Evolutionary conservation across 257 asterid species (phyloP).

Genomic region (Nicotiana paniculata): DNA sequence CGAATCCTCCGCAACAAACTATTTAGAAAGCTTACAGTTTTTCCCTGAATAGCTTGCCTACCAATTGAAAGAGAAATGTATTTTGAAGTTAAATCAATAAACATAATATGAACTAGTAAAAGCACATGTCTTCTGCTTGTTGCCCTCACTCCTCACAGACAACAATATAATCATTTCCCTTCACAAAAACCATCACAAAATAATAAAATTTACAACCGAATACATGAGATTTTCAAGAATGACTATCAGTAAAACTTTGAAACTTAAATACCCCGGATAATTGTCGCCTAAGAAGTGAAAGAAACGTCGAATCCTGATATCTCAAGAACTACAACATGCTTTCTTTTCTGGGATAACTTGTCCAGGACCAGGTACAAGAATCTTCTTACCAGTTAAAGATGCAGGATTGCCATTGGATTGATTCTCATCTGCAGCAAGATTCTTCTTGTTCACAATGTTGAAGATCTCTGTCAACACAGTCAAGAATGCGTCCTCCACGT

Average conservation of each 20-base stretch:
- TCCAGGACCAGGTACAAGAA: conserved; percentile 56
- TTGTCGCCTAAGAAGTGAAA: not conserved
- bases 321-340: conserved; percentile 50
- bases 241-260: not conserved
- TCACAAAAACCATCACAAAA: not conserved
- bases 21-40: no score
- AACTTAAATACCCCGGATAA: not conserved
- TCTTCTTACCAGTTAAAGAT: conserved; percentile 56
- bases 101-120: not conserved
- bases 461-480: conserved; percentile 64
- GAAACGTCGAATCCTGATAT: not conserved
- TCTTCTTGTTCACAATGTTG: conserved; percentile 58
- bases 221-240: not conserved
- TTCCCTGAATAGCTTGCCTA: no score
- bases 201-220: conserved; percentile 10
- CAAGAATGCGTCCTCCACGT: conserved; percentile 62
- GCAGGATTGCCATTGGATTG: conserved; percentile 49
- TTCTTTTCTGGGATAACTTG: conserved; percentile 67
- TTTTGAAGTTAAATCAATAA: not conserved
- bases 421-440: conserved; percentile 48
- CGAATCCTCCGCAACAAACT: no score
- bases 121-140: not conserved
- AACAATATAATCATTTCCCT: conserved; percentile 1
- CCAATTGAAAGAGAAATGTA: not conserved
- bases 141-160: not conserved